phyloP scores from a whole-genome alignment of 768 basidiomycete species.

The Auriculariales sp. region DNA sequence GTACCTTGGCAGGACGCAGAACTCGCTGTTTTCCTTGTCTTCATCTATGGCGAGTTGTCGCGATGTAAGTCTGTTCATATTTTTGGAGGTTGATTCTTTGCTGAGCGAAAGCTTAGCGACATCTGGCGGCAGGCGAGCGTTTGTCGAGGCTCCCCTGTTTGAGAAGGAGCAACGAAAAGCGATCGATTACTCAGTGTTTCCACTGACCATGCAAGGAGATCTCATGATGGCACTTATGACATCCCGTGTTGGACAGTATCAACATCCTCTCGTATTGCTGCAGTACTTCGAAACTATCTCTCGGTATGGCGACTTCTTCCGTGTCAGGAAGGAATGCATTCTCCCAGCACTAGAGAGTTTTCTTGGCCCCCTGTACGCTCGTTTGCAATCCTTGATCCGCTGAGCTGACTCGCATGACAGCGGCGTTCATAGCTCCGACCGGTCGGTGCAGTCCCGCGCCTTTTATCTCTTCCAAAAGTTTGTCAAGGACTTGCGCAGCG shows the following conservation, averaged over 20 bases:
- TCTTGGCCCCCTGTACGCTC: constrained; percentile 60
- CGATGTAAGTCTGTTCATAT: constrained; percentile 43
- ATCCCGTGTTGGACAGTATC: constrained; percentile 69
- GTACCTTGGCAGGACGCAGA: constrained; percentile 90
- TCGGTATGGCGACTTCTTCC: constrained; percentile 96
- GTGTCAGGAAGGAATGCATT: constrained; percentile 78
- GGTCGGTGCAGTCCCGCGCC: constrained; percentile 55
- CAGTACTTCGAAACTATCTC: constrained; percentile 88
- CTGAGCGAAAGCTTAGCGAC: not conserved
- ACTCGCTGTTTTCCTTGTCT: constrained; percentile 83
- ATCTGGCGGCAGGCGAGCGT: constrained; percentile 75
- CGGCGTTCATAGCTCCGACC: constrained; percentile 70
- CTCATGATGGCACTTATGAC: constrained; percentile 74
- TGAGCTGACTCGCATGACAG: constrained; percentile 23
- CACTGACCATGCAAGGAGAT: constrained; percentile 82
- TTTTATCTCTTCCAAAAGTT: constrained; percentile 92
- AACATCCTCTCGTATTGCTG: constrained; percentile 68
- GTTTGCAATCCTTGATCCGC: constrained; percentile 1
- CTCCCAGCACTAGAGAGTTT: constrained; percentile 79
- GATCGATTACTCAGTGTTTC: constrained; percentile 62
- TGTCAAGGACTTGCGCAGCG: constrained; percentile 66
- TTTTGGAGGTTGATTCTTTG: not conserved
- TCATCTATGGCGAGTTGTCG: constrained; percentile 84
- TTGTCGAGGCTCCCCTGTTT: constrained; percentile 65
- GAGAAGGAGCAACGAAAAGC: constrained; percentile 54